These are phyloP conservation scores for Aspergillus fumigatiaffinis DNA, from an alignment of 2,329 filamentous ascomycete species.

Conservation along the genomic window DNA sequence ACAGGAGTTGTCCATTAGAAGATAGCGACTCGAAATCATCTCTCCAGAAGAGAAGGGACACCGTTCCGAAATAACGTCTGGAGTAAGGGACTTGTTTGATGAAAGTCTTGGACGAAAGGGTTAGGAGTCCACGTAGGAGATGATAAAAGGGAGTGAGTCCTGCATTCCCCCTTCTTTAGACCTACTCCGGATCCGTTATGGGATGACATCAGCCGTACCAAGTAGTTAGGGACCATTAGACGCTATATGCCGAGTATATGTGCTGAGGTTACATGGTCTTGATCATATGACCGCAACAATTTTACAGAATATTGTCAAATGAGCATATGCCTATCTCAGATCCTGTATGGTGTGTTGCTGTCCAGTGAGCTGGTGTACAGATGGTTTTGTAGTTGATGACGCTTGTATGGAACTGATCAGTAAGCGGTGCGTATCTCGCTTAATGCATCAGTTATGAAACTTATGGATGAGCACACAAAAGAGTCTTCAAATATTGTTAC, in stretches of 20 bases:
- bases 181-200: background rate
- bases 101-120: background rate
- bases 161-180: background rate
- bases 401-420: background rate
- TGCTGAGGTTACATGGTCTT: too few species aligned
- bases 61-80: background rate
- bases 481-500: too few species aligned
- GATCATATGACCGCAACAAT: too few species aligned
- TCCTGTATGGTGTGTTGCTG: too few species aligned
- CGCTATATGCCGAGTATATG: too few species aligned
- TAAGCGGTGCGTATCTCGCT: background rate
- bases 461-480: too few species aligned
- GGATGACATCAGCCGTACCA: background rate
- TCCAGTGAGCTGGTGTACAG: too few species aligned
- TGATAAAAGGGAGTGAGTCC: background rate
- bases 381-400: too few species aligned
- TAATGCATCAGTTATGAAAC: too few species aligned
- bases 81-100: background rate
- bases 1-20: background rate
- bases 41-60: background rate
- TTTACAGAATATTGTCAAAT: too few species aligned
- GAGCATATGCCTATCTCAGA: too few species aligned
- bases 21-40: conserved; percentile 1
- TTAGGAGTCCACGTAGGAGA: background rate
- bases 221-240: too few species aligned